Evolutionary conservation across 2,329 filamentous ascomycete genomes (phyloP).

Genomic region (Phaeosphaeriaceae sp.): DNA sequence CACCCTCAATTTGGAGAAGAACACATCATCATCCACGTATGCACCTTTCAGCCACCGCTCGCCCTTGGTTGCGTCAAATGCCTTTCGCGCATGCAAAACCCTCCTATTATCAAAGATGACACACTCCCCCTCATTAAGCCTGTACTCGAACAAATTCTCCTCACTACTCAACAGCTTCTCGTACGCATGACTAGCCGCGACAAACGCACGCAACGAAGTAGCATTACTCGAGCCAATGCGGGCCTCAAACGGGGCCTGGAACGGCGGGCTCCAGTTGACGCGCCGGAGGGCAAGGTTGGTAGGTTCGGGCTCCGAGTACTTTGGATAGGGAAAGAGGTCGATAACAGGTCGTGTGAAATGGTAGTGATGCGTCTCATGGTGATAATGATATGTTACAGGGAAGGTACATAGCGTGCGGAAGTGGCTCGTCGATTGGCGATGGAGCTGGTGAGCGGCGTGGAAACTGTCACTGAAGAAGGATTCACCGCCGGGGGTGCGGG

Average conservation of each 20-base stretch:
- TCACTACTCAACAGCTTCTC: constrained; percentile 63
- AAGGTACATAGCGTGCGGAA: constrained; percentile 53
- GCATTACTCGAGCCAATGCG: constrained; percentile 40
- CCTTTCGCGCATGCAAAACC: constrained; percentile 80
- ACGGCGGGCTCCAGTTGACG: constrained; percentile 79
- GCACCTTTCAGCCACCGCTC: constrained; percentile 84
- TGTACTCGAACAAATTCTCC: constrained; percentile 69
- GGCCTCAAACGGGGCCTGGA: constrained; percentile 66
- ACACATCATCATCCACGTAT: constrained; percentile 75
- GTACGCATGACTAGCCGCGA: constrained; percentile 61
- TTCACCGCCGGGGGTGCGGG: constrained; percentile 78
- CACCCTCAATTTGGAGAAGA: constrained; percentile 56
- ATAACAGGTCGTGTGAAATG: constrained; percentile 64
- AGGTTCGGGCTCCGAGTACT: constrained; percentile 38
- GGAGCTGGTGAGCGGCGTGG: constrained; percentile 60
- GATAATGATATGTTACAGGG: constrained; percentile 70
- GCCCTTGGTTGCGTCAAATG: constrained; percentile 72
- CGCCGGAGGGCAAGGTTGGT: constrained; percentile 46
- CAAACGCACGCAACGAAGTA: constrained; percentile 35
- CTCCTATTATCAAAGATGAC: constrained; percentile 91
- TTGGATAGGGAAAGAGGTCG: constrained; percentile 44
- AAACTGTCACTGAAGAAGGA: constrained; percentile 85
- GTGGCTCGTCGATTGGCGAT: constrained; percentile 21
- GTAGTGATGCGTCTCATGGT: constrained; percentile 67
- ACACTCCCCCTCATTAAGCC: constrained; percentile 81